These are phyloP conservation scores for Crassisporium funariophilum DNA, from an alignment of 768 basidiomycete genomes.

Conservation along the genomic window DNA sequence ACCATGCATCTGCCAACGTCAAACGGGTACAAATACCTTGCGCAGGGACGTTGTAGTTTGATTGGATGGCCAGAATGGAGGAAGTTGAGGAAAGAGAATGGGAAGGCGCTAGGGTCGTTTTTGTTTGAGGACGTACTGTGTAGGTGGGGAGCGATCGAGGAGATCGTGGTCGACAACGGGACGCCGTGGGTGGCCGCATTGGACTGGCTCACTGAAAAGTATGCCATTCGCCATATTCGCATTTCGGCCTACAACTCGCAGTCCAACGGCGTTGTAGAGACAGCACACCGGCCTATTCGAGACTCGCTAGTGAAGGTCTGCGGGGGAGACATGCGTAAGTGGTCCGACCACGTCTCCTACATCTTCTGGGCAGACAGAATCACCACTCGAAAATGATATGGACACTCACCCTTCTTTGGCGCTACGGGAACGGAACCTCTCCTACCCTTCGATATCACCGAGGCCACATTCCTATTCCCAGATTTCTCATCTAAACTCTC, in stretches of 20 bases:
- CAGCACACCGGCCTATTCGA: constrained; percentile 21
- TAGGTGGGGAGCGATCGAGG: background rate
- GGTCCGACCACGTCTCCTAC: constrained; percentile 23
- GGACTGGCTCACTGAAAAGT: constrained; percentile 20
- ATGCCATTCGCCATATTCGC: constrained; percentile 19
- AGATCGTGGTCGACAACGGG: constrained; percentile 34
- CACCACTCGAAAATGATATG: constrained; percentile 25
- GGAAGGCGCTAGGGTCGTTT: constrained; percentile 11
- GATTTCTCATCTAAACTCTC: constrained; percentile 17
- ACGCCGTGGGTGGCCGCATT: constrained; percentile 18
- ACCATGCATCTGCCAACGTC: constrained; percentile 34
- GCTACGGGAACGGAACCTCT: constrained; percentile 31
- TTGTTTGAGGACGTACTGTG: constrained; percentile 5
- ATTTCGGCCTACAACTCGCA: constrained; percentile 25
- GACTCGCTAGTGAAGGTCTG: constrained; percentile 26
- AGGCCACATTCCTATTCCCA: constrained; percentile 30
- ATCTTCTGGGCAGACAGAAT: constrained; percentile 34
- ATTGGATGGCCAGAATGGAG: constrained; percentile 16
- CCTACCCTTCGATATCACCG: constrained; percentile 31
- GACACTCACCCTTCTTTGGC: constrained; percentile 34
- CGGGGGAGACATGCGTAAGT: constrained; percentile 25
- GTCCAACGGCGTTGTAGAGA: constrained; percentile 22
- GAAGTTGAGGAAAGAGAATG: constrained; percentile 15
- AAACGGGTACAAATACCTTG: constrained; percentile 12
- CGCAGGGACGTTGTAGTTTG: constrained; percentile 24